phyloP scores from a whole-genome alignment of 1,139 yeast species.

The Candida sp. region DNA sequence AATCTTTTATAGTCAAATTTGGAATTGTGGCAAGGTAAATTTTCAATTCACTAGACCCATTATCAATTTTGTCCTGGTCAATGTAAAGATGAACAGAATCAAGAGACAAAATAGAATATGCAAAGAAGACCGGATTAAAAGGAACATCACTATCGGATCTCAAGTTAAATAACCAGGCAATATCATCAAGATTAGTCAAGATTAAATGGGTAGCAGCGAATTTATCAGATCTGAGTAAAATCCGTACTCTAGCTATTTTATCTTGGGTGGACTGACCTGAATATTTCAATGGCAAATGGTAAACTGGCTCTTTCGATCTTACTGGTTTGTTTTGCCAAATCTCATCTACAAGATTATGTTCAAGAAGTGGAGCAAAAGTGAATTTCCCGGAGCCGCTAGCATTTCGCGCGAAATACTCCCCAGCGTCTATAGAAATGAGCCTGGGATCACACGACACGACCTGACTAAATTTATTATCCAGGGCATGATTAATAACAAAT shows the following conservation, averaged over 20 bases:
- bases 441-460: constrained; percentile 42
- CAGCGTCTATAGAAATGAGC: constrained; percentile 27
- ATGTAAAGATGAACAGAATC: constrained; percentile 33
- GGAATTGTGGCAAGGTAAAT: constrained; percentile 25
- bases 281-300: constrained; percentile 33
- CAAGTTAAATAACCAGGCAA: constrained; percentile 54
- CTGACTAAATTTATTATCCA: constrained; percentile 26
- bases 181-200: constrained; percentile 46
- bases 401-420: constrained; percentile 29
- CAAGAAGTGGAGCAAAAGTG: constrained; percentile 28
- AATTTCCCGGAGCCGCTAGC: constrained; percentile 17
- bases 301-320: constrained; percentile 36
- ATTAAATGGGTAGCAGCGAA: constrained; percentile 26
- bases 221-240: constrained; percentile 14
- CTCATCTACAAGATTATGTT: constrained; percentile 32
- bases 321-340: constrained; percentile 42
- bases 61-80: constrained; percentile 28
- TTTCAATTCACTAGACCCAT: constrained; percentile 13
- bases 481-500: constrained; percentile 34
- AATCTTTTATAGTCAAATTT: constrained; percentile 26
- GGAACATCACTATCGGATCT: constrained; percentile 44
- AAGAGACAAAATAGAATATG: constrained; percentile 37
- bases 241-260: constrained; percentile 29
- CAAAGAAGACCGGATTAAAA: constrained; percentile 49
- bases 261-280: constrained; percentile 40